Base-by-base conservation (phyloP, 345 rosid species). In the Moricandia arvensis region DNA sequence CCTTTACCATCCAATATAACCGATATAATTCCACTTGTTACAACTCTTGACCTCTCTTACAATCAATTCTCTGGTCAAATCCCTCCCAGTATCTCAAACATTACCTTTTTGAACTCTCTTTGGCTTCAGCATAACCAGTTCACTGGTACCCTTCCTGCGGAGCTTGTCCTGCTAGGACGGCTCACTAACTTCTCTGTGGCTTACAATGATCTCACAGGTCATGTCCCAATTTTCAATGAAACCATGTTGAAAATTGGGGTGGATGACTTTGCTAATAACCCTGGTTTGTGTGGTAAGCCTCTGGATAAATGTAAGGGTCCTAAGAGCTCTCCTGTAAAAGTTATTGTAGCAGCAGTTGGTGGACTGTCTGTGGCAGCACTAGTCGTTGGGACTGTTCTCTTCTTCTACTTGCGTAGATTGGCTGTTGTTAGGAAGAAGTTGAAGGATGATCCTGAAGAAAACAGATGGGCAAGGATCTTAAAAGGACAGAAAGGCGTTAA, bases 401-500 rank as follows among this genome's bases (percentile, higher is more conserved):
- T 83, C 83, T 80, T 87, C 80, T 85, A 83, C 74, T 71, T 71
- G 81, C 91, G 96, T 67, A 88, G 63, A 82, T 33, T 80, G 72
- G 63, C 85, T 69, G 69, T 47, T 70, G 80, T 55, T 83, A 85
- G 80, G 84, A 93, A 84, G 92, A 91, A 86, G 87, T 84, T 61
- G 65, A 62, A 81, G 4, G 93, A 87, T 65, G 98, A 94, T 78
- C 98, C 98, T 37, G 90, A 90, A 47, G 97, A 96, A 79, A 94
- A 94, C 80, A 89, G 82, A 76, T 94, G 97, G 96, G 86, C 97
- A 8, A 90, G 82, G 88, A 82, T 72, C 82, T 81, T 94, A 68
- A 86, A 83, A 76, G 91, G 87, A 82, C 60, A 71, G 45, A 88
- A 91, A 83, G 89, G 84, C 68, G 78, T 79, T 30, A 90, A 91